Base-by-base conservation (phyloP, 139 green algal genomes). In the Chlamydomonas schloesseri region DNA sequence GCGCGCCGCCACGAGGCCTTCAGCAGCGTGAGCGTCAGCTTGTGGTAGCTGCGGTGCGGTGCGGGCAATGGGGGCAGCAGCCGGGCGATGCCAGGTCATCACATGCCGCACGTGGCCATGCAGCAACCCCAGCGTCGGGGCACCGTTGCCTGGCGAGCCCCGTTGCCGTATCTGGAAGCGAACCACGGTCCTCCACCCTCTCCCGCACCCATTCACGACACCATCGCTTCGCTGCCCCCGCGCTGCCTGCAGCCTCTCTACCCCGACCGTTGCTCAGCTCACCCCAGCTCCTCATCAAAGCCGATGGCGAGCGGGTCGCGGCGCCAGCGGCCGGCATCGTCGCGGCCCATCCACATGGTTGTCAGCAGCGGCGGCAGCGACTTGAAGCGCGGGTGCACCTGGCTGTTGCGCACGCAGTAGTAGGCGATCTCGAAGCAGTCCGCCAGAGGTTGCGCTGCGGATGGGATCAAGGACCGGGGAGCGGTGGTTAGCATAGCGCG, bases 361-460 rank as follows among this genome's bases (percentile, higher is more conserved):
- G 87, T 92, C 62, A 92, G 89, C 47, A 94, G 77, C 11, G 91
- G 88, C 29, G 91, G 89, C 81, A 94, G 57, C 42, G 46, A 65
- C 64, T 73, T 83, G 87, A 91, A 94, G 47, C 86, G 76, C 20
- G 87, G 87, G 86, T 91, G 86, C 76, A 88, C 75, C 46, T 68
- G 53, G 71, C 72, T 90, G 86, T 94, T 91, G 36, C 89, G 83
- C 60, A 91, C 91, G 62, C 89, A 93, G 71, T 93, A 91, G 89
- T 94, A 94, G 18, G 87, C 91, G 0, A 94, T 84, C 65, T 93
- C 76, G 69, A 94, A 94, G 86, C 83, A 89, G 86, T 94, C 91
- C 18, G 83, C 73, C 3, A 94, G 42, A 3, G 86, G 46, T 47
- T 89, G 79, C 9, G 89, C 88, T 34, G 89, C 29, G 42, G 64